Conservation (phyloP, 2,329 filamentous ascomycete species). For the Chaetomium sp. region DNA sequence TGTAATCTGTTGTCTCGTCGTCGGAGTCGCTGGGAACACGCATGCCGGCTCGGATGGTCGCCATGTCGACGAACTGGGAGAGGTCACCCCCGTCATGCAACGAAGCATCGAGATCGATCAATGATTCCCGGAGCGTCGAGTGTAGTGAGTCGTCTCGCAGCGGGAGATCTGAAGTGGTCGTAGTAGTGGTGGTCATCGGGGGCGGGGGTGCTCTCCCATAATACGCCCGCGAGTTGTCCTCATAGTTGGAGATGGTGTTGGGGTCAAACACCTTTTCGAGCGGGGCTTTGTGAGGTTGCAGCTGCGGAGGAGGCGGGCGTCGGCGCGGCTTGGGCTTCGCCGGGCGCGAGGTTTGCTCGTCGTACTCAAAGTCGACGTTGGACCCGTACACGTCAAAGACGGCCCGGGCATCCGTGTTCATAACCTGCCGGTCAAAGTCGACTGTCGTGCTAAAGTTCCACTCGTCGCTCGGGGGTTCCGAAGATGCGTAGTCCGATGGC, state of each 20-base stretch:
- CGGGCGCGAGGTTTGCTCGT: slow-evolving; percentile 44
- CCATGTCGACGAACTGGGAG: slow-evolving; percentile 54
- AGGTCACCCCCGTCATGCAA: slow-evolving; percentile 49
- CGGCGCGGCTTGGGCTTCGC: slow-evolving; percentile 43
- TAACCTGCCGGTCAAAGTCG: slow-evolving; percentile 54
- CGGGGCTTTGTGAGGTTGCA: slow-evolving; percentile 52
- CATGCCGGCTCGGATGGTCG: slow-evolving; percentile 50
- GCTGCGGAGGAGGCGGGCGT: slow-evolving; percentile 47
- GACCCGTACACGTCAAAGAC: slow-evolving; percentile 53
- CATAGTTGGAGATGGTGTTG: slow-evolving; percentile 58
- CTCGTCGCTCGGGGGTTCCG: slow-evolving; percentile 48
- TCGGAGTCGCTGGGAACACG: slow-evolving; percentile 45
- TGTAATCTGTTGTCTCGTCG: slow-evolving; percentile 38
- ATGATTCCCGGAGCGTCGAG: slow-evolving; percentile 51
- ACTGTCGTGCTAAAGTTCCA: slow-evolving; percentile 64
- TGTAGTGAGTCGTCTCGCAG: slow-evolving; percentile 50
- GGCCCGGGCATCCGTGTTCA: slow-evolving; percentile 49
- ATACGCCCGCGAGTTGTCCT: slow-evolving; percentile 56
- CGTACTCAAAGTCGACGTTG: slow-evolving; percentile 46
- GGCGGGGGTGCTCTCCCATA: slow-evolving; percentile 45
- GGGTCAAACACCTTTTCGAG: slow-evolving; percentile 61
- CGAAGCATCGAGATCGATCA: slow-evolving; percentile 59
- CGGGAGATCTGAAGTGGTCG: slow-evolving; percentile 48
- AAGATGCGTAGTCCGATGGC: slow-evolving; percentile 38
- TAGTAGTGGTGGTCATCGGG: slow-evolving; percentile 27